Conservation (phyloP, 169 alveolate species). For the Neospora caninum region DNA sequence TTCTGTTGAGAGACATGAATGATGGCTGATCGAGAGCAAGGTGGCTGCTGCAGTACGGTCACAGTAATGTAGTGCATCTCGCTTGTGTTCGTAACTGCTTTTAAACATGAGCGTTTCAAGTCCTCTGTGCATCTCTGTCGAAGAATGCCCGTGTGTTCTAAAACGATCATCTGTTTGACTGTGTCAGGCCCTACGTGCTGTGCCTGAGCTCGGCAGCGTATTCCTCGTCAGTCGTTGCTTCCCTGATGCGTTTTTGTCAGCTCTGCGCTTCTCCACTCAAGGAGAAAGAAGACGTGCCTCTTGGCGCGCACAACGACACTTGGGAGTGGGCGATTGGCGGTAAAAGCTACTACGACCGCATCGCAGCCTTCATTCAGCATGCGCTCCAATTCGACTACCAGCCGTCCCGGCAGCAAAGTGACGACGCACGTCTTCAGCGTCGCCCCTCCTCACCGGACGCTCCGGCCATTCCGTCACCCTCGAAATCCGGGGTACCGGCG, state of each 20-base stretch:
- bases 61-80: too few relatives aligned
- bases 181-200: too few relatives aligned
- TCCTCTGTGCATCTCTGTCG: too few relatives aligned
- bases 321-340: conserved; percentile 62
- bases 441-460: not conserved
- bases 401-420: not conserved
- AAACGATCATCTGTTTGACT: too few relatives aligned
- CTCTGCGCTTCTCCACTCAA: conserved; percentile 57
- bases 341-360: conserved; percentile 39
- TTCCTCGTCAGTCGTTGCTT: too few relatives aligned
- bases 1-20: too few relatives aligned
- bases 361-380: conserved; percentile 8
- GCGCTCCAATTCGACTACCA: not conserved
- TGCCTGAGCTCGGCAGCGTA: too few relatives aligned
- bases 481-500: not conserved
- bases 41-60: too few relatives aligned
- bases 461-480: not conserved
- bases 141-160: too few relatives aligned
- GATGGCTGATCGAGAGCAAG: too few relatives aligned
- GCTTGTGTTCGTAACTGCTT: too few relatives aligned
- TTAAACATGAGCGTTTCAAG: too few relatives aligned
- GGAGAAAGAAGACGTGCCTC: conserved; percentile 58
- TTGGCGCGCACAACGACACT: conserved; percentile 67
- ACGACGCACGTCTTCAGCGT: not conserved
- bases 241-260: not conserved